Evolutionary conservation across 768 basidiomycete species (phyloP).

Genomic region (Lactarius hengduanensis): DNA sequence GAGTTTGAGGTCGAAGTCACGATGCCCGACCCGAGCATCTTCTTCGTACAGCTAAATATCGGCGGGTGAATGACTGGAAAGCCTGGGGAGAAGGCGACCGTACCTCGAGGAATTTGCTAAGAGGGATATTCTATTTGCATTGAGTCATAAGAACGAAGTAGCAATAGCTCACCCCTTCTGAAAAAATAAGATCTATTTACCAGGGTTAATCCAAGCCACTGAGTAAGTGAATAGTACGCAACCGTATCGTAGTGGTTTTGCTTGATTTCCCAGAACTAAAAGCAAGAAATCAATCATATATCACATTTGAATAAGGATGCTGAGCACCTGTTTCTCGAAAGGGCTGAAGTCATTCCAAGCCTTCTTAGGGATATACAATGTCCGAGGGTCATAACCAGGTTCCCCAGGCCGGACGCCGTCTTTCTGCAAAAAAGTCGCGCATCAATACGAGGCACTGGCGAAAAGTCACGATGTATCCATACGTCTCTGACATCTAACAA

Average conservation of each 20-base stretch:
- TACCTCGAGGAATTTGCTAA: slow-evolving; percentile 80
- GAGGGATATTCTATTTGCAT: slow-evolving; percentile 26
- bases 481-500: slow-evolving; percentile 72
- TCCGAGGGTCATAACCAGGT: slow-evolving; percentile 87
- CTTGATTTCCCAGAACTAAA: slow-evolving; percentile 71
- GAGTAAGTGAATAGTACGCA: slow-evolving; percentile 30
- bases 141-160: neutral
- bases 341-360: slow-evolving; percentile 87
- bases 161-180: slow-evolving; percentile 80
- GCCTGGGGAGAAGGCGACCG: slow-evolving; percentile 6
- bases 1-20: slow-evolving; percentile 91
- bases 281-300: slow-evolving; percentile 3
- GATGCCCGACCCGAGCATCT: slow-evolving; percentile 90
- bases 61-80: neutral
- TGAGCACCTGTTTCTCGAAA: slow-evolving; percentile 79
- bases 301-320: neutral
- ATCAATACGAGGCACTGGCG: neutral
- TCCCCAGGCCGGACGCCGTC: slow-evolving; percentile 77
- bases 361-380: slow-evolving; percentile 71
- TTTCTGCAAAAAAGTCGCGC: slow-evolving; percentile 50
- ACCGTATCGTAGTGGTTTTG: slow-evolving; percentile 97
- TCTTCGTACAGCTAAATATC: slow-evolving; percentile 77
- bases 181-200: slow-evolving; percentile 79
- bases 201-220: slow-evolving; percentile 21
- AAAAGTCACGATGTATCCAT: slow-evolving; percentile 29